Conservation (phyloP, 768 basidiomycete genomes). For the Podaxis pistillaris region DNA sequence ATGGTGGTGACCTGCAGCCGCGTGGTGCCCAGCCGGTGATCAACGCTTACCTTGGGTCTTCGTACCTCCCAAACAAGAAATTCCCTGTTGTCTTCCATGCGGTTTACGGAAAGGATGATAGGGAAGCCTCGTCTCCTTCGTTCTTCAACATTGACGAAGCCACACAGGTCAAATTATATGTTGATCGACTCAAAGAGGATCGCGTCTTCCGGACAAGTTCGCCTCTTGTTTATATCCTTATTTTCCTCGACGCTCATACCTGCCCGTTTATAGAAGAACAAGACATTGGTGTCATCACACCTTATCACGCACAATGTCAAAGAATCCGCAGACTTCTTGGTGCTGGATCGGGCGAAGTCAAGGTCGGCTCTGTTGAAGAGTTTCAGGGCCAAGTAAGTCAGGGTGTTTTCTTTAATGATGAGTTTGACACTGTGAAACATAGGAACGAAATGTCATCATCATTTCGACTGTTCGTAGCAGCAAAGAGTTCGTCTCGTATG, state of each 20-base stretch:
- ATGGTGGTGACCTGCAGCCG: constrained; percentile 47
- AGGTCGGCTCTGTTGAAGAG: neutral
- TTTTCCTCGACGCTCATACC: neutral
- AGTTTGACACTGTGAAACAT: neutral
- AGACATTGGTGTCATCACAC: constrained; percentile 58
- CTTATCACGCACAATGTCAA: constrained; percentile 1
- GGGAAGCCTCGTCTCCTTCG: constrained; percentile 67
- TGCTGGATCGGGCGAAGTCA: neutral
- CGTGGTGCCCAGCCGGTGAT: constrained; percentile 41
- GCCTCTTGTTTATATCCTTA: constrained; percentile 16
- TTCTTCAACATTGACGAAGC: constrained; percentile 70
- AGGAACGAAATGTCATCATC: constrained; percentile 58
- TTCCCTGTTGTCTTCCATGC: constrained; percentile 68
- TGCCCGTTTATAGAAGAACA: constrained; percentile 33
- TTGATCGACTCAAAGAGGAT: constrained; percentile 34
- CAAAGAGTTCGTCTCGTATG: constrained; percentile 50
- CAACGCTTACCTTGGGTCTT: constrained; percentile 36
- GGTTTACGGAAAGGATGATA: constrained; percentile 57
- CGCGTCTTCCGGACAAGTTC: constrained; percentile 40
- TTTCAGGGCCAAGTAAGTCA: constrained; percentile 52
- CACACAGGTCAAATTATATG: constrained; percentile 50
- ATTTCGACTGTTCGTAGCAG: constrained; percentile 61
- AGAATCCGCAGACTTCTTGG: neutral
- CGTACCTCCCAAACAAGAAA: constrained; percentile 38
- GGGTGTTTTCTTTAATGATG: neutral